Base-by-base conservation (phyloP, 164 flowering plant species). In the Nymphaea colorata region DNA sequence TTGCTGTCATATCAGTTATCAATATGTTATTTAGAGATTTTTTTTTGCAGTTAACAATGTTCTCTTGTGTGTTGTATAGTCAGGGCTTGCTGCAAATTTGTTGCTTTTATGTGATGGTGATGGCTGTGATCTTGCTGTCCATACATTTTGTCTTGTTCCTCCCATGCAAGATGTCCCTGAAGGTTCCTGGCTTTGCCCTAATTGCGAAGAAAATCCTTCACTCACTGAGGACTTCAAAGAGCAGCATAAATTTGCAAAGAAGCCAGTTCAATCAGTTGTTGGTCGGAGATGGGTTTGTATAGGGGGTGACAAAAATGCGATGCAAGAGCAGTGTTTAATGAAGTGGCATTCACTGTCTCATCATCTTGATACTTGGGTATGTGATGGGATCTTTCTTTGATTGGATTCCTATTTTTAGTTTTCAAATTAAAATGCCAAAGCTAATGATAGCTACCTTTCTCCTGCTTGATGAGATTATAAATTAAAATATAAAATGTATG, bases 361-460 rank as follows among this genome's bases (percentile, higher is more conserved):
- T 25, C 67, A 65, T 65, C 67, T 43, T 44, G 67, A 65, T 44
- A 36, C 55, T 6, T 65, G 67, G 67, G 67, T 65, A 44, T 65
- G 67, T 25, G 17, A 61, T 25, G 36, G 0, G 36, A 25, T 25
- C 1, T 5, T 61, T 5, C 25, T 61, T 16, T 61, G 41, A 16
- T 15, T 61, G 1, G 6, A 5, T 6, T 16, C 5, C 63, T 25
- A 61, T 61, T 5, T 61, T 6, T 61, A 16, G 6, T 25, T 61
- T 61, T 16, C 5, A 16, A 16, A 5, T 61, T 5, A 5, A 25
- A 15, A 16, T 61, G 14, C n/a, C n/a, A 5, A 16, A 16, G 6
- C 41, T 16, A 6, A 16, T 61, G 15, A 25, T 61, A 16, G 63
- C 15, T 6, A 16, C 5, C 25, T 61, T 61, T 25, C 41, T 61